A percentile compares a stretch with the other conserved stretches of the same genome.
Evolutionary conservation across 1,284 basidiomycete species (phyloP).

Genomic region (Violaceomyces palustris): DNA sequence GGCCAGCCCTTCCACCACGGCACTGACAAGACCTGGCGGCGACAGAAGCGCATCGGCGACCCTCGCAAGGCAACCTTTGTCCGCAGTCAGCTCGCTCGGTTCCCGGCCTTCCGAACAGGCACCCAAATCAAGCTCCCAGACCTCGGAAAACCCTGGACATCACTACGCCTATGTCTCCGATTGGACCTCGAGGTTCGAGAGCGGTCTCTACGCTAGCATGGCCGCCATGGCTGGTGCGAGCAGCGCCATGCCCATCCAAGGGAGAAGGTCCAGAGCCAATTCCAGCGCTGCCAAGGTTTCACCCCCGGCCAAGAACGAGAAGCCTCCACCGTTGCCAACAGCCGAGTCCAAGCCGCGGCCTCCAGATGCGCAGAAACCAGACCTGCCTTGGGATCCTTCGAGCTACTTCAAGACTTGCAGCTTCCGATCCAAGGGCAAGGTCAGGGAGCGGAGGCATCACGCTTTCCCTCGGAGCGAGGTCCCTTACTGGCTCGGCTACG

Average conservation of each 20-base stretch:
- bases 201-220: no score
- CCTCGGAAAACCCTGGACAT: not conserved
- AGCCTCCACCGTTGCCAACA: not conserved
- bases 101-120: conserved; percentile 1
- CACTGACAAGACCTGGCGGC: conserved; percentile 1
- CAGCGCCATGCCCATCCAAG: not conserved
- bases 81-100: conserved; percentile 1
- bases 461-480: conserved; percentile 21
- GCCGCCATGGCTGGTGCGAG: not conserved
- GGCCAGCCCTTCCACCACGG: not conserved
- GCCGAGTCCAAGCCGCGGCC: not conserved
- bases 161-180: no score
- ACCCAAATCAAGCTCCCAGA: not conserved
- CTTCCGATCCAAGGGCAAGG: conserved; percentile 17
- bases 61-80: not conserved
- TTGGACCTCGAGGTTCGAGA: no score
- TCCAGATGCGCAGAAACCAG: not conserved
- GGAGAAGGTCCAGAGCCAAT: no score
- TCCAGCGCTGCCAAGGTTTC: not conserved
- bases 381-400: conserved; percentile 21
- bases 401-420: conserved; percentile 17
- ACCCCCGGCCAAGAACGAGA: not conserved
- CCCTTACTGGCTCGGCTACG: conserved; percentile 35
- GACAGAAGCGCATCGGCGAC: not conserved
- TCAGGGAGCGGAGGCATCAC: conserved; percentile 21